phyloP scores from a whole-genome alignment of 1,284 basidiomycete species.

The Hemileia vastatrix region DNA sequence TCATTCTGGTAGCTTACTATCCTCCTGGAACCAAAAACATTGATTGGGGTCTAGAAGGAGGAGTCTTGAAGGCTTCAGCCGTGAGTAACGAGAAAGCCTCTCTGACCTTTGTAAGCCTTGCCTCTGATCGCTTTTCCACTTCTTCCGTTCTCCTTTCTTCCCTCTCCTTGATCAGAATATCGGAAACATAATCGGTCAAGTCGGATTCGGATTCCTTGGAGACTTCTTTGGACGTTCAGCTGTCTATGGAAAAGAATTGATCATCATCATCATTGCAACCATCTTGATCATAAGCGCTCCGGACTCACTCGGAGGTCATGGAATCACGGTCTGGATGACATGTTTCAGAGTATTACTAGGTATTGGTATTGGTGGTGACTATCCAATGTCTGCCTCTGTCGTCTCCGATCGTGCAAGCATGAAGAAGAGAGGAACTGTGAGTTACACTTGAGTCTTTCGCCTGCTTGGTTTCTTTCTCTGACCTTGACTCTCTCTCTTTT shows the following conservation, averaged over 20 bases:
- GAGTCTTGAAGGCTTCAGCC: slow-evolving; percentile 6
- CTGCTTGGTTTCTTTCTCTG: neutral
- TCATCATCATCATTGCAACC: neutral
- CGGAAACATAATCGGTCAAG: slow-evolving; percentile 1
- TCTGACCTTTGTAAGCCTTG: no score
- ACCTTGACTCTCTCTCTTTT: neutral
- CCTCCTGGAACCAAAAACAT: no score
- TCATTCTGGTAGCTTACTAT: slow-evolving; percentile 36
- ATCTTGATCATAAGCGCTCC: slow-evolving; percentile 1
- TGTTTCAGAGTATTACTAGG: slow-evolving; percentile 1
- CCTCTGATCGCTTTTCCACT: no score
- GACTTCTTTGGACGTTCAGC: neutral
- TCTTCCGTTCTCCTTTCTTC: no score
- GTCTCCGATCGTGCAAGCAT: slow-evolving; percentile 9
- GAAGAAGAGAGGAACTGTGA: neutral
- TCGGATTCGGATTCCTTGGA: neutral
- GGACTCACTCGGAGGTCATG: neutral
- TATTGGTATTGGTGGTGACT: slow-evolving; percentile 11
- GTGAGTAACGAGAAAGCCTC: no score
- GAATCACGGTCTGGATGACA: slow-evolving; percentile 7
- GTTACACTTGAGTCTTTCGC: slow-evolving; percentile 2
- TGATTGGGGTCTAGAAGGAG: neutral
- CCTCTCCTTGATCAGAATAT: no score
- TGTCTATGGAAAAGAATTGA: neutral
- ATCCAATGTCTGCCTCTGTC: slow-evolving; percentile 9